phyloP scores from a whole-genome alignment of 208 protist genomes.

The Crithidia bombi region DNA sequence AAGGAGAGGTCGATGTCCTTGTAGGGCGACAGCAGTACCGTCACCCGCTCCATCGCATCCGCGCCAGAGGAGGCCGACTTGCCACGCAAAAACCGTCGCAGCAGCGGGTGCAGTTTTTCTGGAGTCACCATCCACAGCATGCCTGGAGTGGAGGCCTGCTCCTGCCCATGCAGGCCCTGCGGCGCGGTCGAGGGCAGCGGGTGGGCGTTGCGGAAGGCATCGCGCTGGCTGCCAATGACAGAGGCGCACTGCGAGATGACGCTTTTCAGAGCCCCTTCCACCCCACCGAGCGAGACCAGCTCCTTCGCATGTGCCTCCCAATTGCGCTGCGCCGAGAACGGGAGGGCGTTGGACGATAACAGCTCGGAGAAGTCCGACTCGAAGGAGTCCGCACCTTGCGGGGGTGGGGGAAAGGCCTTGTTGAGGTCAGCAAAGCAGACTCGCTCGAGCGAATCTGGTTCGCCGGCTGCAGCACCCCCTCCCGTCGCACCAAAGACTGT shows the following conservation, averaged over 20 bases:
- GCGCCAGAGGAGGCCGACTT: constrained; percentile 75
- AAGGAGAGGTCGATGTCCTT: constrained; percentile 87
- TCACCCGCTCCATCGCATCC: constrained; percentile 91
- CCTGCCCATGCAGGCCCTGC: constrained; percentile 78
- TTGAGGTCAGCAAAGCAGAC: constrained; percentile 86
- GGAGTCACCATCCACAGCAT: constrained; percentile 91
- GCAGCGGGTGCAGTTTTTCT: constrained; percentile 64
- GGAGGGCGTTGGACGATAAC: constrained; percentile 37
- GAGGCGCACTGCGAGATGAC: constrained; percentile 82
- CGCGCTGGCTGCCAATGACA: constrained; percentile 65
- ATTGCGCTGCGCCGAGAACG: constrained; percentile 60
- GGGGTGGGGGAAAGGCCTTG: constrained; percentile 71
- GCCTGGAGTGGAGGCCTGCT: constrained; percentile 79
- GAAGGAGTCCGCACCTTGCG: constrained; percentile 75
- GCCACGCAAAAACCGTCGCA: constrained; percentile 68
- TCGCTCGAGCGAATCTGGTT: constrained; percentile 51
- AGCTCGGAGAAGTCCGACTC: constrained; percentile 86
- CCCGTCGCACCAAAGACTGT: constrained; percentile 49
- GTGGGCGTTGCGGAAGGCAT: constrained; percentile 78
- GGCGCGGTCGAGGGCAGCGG: constrained; percentile 54
- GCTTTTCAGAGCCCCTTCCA: constrained; percentile 62
- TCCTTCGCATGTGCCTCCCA: constrained; percentile 78
- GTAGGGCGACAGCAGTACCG: constrained; percentile 77
- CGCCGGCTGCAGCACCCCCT: background rate
- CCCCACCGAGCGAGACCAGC: constrained; percentile 62